phyloP scores from a whole-genome alignment of 257 asterid species.

The Echium plantagineum region DNA sequence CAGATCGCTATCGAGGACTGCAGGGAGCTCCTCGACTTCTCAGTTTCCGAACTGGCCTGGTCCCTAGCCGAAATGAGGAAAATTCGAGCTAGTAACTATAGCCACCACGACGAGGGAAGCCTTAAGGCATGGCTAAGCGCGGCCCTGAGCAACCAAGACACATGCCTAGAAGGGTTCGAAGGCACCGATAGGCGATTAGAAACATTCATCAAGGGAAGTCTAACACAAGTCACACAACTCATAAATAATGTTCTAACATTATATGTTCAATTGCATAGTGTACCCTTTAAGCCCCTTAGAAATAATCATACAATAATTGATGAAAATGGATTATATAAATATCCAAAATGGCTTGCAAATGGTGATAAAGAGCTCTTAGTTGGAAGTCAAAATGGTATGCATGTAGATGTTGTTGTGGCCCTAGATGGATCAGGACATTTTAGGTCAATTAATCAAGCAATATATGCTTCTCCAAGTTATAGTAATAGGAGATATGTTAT shows the following conservation, averaged over 20 bases:
- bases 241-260: slow-evolving; percentile 63
- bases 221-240: slow-evolving; percentile 78
- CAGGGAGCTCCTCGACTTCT: slow-evolving; percentile 82
- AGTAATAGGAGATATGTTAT: slow-evolving; percentile 69
- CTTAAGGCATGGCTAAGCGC: slow-evolving; percentile 96
- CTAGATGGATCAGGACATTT: slow-evolving; percentile 65
- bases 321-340: slow-evolving; percentile 11
- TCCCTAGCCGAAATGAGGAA: slow-evolving; percentile 61
- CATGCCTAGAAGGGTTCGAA: slow-evolving; percentile 88
- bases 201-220: slow-evolving; percentile 50
- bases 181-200: slow-evolving; percentile 76
- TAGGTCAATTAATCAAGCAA: slow-evolving; percentile 55
- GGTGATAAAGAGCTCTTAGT: slow-evolving; percentile 47
- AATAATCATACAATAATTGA: slow-evolving; percentile 3
- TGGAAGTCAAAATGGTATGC: slow-evolving; percentile 41
- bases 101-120: slow-evolving; percentile 45
- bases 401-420: slow-evolving; percentile 58
- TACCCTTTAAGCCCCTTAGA: slow-evolving; percentile 43
- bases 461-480: slow-evolving; percentile 55
- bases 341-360: slow-evolving; percentile 69
- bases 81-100: slow-evolving; percentile 37
- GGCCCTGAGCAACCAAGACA: slow-evolving; percentile 91
- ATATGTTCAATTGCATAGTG: slow-evolving; percentile 48
- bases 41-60: slow-evolving; percentile 82
- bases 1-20: slow-evolving; percentile 81